Evolutionary conservation across 345 rosid species (phyloP).

Genomic region (Eucalyptus camaldulensis): DNA sequence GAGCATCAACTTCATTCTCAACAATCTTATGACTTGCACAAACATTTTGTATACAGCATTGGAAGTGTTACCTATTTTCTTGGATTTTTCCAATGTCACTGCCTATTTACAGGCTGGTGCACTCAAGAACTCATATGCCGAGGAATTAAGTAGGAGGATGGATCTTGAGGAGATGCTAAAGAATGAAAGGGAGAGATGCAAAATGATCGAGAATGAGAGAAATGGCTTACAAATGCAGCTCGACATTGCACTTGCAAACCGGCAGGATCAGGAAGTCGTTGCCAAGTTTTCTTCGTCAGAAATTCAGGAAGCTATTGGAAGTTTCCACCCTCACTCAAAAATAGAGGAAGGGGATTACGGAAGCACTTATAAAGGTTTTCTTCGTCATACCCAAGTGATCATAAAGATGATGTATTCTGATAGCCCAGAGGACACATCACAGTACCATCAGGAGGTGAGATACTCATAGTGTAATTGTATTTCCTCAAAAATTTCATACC

Average conservation of each 20-base stretch:
- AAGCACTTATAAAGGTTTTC: slow-evolving; percentile 12
- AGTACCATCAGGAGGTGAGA: slow-evolving; percentile 19
- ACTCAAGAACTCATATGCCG: background rate
- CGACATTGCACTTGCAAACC: background rate
- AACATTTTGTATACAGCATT: background rate
- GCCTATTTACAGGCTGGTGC: background rate
- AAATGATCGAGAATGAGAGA: background rate
- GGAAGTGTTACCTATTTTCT: background rate
- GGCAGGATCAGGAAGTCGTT: background rate
- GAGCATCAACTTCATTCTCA: background rate
- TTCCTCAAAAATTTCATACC: background rate
- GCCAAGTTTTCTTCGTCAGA: slow-evolving; percentile 9
- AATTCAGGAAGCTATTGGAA: slow-evolving; percentile 19
- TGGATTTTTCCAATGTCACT: background rate
- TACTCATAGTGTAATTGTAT: background rate
- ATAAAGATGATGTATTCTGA: slow-evolving; percentile 12
- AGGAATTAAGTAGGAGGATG: background rate
- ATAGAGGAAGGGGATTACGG: slow-evolving; percentile 18
- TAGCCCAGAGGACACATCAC: background rate
- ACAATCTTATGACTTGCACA: background rate
- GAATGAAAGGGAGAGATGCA: background rate
- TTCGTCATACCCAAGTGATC: slow-evolving; percentile 17
- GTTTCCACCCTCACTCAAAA: slow-evolving; percentile 5
- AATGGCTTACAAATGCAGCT: background rate
- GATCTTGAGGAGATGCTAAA: slow-evolving; percentile 18